Conservation (phyloP, 306 rosid genomes). For the Vicia faba region DNA sequence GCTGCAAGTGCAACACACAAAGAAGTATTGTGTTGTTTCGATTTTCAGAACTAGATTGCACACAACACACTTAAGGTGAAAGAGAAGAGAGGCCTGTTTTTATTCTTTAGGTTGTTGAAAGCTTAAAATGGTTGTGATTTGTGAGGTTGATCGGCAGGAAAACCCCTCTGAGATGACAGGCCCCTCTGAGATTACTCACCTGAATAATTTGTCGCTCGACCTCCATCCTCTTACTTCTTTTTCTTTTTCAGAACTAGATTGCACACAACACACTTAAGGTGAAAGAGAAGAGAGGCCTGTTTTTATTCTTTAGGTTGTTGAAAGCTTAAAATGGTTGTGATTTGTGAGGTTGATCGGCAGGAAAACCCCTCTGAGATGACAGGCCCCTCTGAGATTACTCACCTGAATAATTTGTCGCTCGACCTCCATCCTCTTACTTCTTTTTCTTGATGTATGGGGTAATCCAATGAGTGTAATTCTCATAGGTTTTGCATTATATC, state of each 20-base stretch:
- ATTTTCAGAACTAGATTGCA: slow-evolving; percentile 20
- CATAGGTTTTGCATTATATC: slow-evolving; percentile 25
- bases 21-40: not conserved
- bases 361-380: slow-evolving; percentile 3
- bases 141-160: slow-evolving; percentile 17
- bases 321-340: slow-evolving; percentile 15
- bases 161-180: not conserved
- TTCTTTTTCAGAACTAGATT: slow-evolving; percentile 24
- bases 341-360: slow-evolving; percentile 25
- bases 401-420: slow-evolving; percentile 18
- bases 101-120: slow-evolving; percentile 2
- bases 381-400: slow-evolving; percentile 7
- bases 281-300: slow-evolving; percentile 16
- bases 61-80: slow-evolving; percentile 16
- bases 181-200: slow-evolving; percentile 16
- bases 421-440: not conserved
- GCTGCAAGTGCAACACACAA: not conserved
- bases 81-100: slow-evolving; percentile 8
- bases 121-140: slow-evolving; percentile 25
- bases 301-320: slow-evolving; percentile 9
- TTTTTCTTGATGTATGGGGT: not conserved
- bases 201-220: slow-evolving; percentile 8
- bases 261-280: slow-evolving; percentile 3
- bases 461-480: slow-evolving; percentile 24
- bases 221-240: not conserved